Conservation (phyloP, 768 basidiomycete genomes). For the Punctularia strigosozonata region DNA sequence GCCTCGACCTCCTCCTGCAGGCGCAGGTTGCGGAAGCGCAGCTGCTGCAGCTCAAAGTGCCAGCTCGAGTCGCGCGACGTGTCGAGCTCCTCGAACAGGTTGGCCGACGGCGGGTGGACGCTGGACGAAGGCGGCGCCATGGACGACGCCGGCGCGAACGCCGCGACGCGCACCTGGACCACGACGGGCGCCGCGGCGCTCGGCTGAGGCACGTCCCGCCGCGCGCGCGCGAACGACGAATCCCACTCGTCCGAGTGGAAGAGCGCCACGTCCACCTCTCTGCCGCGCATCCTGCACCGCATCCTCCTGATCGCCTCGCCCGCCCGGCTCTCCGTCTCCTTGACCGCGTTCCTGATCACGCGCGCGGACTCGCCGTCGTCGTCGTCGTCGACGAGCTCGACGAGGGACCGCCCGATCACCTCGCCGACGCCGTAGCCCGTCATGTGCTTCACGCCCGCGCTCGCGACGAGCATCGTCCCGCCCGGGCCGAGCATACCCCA, state of each 20-base stretch:
- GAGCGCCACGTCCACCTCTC: conserved; percentile 26
- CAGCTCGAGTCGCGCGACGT: conserved; percentile 63
- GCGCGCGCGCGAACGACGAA: neutral
- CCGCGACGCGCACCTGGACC: conserved; percentile 16
- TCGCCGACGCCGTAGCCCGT: conserved; percentile 52
- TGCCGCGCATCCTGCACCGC: conserved; percentile 29
- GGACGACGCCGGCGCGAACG: conserved; percentile 3
- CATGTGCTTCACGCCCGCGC: conserved; percentile 42
- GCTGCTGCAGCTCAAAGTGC: conserved; percentile 88
- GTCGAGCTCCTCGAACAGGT: conserved; percentile 69
- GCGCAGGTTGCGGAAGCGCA: conserved; percentile 59
- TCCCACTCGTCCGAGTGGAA: conserved; percentile 21
- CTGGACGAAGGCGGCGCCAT: neutral
- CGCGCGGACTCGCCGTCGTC: conserved; percentile 11
- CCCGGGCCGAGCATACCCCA: conserved; percentile 41
- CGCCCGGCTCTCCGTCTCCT: conserved; percentile 12
- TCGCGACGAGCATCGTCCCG: conserved; percentile 40
- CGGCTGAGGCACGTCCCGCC: neutral
- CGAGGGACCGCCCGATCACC: conserved; percentile 35
- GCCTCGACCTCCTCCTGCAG: conserved; percentile 44
- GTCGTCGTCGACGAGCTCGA: conserved; percentile 19
- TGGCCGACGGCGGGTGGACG: conserved; percentile 13
- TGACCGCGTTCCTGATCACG: conserved; percentile 7
- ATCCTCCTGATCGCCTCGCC: no score
- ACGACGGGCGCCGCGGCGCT: conserved; percentile 3